phyloP scores from a whole-genome alignment of 2,329 filamentous ascomycete species.

The Hypoxylon sp. region DNA sequence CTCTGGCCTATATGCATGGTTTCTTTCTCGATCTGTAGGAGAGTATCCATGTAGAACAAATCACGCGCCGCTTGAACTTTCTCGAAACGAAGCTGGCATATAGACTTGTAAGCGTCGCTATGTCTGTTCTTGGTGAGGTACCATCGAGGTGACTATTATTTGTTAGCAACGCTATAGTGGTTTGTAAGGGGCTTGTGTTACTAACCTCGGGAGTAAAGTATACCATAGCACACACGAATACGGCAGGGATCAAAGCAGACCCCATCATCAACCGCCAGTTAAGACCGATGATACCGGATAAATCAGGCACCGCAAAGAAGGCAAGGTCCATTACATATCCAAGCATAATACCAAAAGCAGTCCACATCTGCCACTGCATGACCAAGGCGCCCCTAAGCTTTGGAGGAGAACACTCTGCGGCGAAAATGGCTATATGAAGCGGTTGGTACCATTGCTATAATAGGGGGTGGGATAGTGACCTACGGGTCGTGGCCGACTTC shows the following conservation, averaged over 20 bases:
- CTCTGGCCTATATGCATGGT: conserved; percentile 64
- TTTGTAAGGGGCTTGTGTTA: conserved; percentile 17
- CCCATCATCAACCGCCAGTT: conserved; percentile 80
- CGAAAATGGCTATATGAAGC: conserved; percentile 69
- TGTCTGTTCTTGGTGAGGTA: conserved; percentile 65
- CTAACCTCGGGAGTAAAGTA: conserved; percentile 60
- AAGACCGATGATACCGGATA: conserved; percentile 66
- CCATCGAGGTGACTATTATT: conserved; percentile 51
- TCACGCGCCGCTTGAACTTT: conserved; percentile 70
- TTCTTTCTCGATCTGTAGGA: conserved; percentile 70
- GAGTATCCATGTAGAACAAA: conserved; percentile 69
- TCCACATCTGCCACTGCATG: conserved; percentile 78
- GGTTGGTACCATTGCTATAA: neutral
- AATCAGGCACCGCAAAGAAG: conserved; percentile 70
- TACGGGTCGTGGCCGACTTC: conserved; percentile 75
- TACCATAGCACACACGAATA: conserved; percentile 69
- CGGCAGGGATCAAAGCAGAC: conserved; percentile 74
- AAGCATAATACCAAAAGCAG: conserved; percentile 68
- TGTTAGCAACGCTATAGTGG: conserved; percentile 20
- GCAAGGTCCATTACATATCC: conserved; percentile 73
- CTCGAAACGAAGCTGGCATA: conserved; percentile 63
- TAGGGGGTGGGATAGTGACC: conserved; percentile 7
- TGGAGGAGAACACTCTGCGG: conserved; percentile 76
- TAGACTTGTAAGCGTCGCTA: conserved; percentile 62
- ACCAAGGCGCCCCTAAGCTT: conserved; percentile 76